A percentile compares a stretch with the other conserved stretches of the same genome.
Conservation (phyloP, 495 filamentous ascomycete species). For the Penicillium argentinense region DNA sequence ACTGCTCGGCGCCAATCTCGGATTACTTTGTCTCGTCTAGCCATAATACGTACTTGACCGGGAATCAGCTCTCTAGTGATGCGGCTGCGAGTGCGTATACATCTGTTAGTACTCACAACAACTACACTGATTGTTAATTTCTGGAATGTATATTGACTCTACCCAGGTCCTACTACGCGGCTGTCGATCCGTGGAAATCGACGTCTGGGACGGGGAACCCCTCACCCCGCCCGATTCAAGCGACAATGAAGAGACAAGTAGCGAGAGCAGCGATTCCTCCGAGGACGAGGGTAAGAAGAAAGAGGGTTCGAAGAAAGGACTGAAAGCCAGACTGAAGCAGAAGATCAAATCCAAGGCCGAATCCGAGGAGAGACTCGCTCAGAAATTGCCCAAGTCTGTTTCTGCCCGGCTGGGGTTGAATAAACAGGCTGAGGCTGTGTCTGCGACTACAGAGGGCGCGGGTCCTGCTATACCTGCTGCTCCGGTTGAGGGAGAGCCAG, state of each 20-base stretch:
- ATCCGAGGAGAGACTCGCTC: slow-evolving; percentile 15
- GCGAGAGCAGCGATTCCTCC: slow-evolving; percentile 25
- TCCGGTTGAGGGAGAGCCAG: background rate
- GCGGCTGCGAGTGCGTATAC: slow-evolving; percentile 80
- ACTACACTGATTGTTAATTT: too few species aligned
- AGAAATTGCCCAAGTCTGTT: slow-evolving; percentile 18
- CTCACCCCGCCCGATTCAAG: slow-evolving; percentile 27
- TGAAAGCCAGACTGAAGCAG: slow-evolving; percentile 14
- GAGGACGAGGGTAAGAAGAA: slow-evolving; percentile 18
- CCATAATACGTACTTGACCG: slow-evolving; percentile 93
- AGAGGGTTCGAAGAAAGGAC: slow-evolving; percentile 19
- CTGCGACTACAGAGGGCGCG: background rate
- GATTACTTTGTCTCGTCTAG: slow-evolving; percentile 91
- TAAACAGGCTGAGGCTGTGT: background rate
- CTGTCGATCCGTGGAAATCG: slow-evolving; percentile 93
- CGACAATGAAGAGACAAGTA: slow-evolving; percentile 23
- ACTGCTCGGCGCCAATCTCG: slow-evolving; percentile 67
- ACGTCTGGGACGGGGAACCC: slow-evolving; percentile 86
- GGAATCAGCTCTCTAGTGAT: slow-evolving; percentile 86
- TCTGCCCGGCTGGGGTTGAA: slow-evolving; percentile 20
- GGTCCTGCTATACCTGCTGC: background rate
- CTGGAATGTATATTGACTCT: background rate
- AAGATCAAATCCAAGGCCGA: slow-evolving; percentile 4
- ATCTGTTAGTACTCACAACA: slow-evolving; percentile 64
- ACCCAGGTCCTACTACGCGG: slow-evolving; percentile 66